These are phyloP conservation scores for Eucalyptus rudis DNA, from an alignment of 345 rosid genomes.

Conservation along the genomic window DNA sequence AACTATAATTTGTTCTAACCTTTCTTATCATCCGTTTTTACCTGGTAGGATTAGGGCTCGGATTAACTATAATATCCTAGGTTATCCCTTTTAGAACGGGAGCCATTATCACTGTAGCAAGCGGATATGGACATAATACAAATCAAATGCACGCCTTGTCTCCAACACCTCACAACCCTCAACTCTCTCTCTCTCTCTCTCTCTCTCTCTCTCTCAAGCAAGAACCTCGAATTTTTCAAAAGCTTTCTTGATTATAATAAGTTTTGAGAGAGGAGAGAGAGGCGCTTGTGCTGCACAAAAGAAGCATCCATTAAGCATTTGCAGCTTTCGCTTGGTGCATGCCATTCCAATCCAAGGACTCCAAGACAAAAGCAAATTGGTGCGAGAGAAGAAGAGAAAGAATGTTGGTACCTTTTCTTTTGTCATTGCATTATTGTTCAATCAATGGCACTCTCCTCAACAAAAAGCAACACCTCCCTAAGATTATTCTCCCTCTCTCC, in stretches of 20 bases:
- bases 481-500: constrained; percentile 21
- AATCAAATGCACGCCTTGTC: neutral
- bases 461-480: constrained; percentile 11
- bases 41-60: neutral
- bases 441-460: constrained; percentile 1
- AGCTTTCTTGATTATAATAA: neutral
- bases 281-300: constrained; percentile 4
- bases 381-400: constrained; percentile 7
- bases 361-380: constrained; percentile 24
- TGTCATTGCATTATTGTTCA: constrained; percentile 31
- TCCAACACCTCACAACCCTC: neutral
- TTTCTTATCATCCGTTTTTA: neutral
- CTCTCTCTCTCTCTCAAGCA: neutral
- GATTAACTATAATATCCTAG: neutral
- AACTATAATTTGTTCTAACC: neutral
- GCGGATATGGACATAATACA: neutral
- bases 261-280: neutral
- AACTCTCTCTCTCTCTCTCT: neutral
- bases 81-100: neutral
- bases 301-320: constrained; percentile 40
- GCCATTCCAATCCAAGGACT: constrained; percentile 56
- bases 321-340: constrained; percentile 58
- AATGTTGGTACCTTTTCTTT: constrained; percentile 17
- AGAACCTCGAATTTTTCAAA: neutral
- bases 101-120: neutral